These are phyloP conservation scores for Brasilioporus rufonigricans DNA, from an alignment of 768 basidiomycete genomes.

Conservation along the genomic window DNA sequence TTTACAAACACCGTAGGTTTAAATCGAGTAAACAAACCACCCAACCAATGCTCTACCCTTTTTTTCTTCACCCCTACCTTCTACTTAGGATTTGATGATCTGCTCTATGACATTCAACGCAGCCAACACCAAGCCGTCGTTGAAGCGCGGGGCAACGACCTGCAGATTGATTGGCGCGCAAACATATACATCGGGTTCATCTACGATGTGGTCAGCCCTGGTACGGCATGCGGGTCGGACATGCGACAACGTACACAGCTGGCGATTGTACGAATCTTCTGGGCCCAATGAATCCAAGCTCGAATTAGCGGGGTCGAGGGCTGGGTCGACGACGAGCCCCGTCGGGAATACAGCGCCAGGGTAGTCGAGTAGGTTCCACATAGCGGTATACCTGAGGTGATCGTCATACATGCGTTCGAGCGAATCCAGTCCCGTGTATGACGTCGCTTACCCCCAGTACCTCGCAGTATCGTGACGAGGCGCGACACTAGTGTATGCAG, in stretches of 20 bases:
- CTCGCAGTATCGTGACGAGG: conserved; percentile 35
- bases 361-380: conserved; percentile 46
- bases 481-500: conserved; percentile 36
- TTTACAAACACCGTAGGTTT: background rate
- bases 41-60: too few species aligned
- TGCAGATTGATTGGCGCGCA: conserved; percentile 23
- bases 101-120: conserved; percentile 24
- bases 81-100: conserved; percentile 19
- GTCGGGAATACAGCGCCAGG: conserved; percentile 45
- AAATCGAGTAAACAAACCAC: too few species aligned
- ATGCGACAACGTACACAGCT: conserved; percentile 13
- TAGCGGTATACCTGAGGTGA: conserved; percentile 40
- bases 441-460: conserved; percentile 31
- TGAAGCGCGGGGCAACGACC: conserved; percentile 24
- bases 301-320: conserved; percentile 19
- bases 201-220: conserved; percentile 12
- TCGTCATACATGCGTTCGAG: too few species aligned
- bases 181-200: conserved; percentile 19
- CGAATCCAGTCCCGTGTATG: background rate
- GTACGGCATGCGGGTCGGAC: background rate
- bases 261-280: conserved; percentile 20
- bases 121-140: conserved; percentile 28
- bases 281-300: conserved; percentile 11
- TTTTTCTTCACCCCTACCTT: background rate
- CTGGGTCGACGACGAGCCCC: conserved; percentile 32